Evolutionary conservation across 495 filamentous ascomycete genomes (phyloP), one percentile per base, ranked within the genome.

Genomic region (Penicillium cosmopolitanum): DNA sequence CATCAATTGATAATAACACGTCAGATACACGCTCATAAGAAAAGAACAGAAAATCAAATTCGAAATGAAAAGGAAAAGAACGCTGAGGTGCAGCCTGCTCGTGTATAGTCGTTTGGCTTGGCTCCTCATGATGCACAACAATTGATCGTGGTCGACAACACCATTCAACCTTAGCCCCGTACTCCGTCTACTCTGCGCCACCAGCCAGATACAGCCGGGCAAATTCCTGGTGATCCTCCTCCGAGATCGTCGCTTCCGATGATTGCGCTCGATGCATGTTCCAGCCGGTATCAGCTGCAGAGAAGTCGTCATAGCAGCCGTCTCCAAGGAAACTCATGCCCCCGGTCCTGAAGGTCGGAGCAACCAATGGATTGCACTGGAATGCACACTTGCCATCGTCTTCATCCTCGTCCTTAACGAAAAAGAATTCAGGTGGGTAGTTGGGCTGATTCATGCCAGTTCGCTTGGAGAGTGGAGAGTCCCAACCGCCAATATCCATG

Each of bases 281-380:
- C 53, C 66, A 66, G 35, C 42, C 50, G 40, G 52, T 51, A 46
- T 60, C 47, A 13, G 16, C 31, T 23, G 64, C 21, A 11, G 57
- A 53, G 10, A 35, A n/a, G 4, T 62, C 52, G 0, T 58, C 55
- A 50, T 69, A 71, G 28, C 62, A 43, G 25, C 47, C 55, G 35
- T 62, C 56, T 9, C 63, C 67, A 31, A 70, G 66, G 12, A 42
- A 48, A 18, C 42, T 19, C 15, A 44, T 44, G 2, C 42, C 35
- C 34, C 28, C 28, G 4, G 61, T 34, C 16, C 64, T 66, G 1
- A 64, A 33, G 19, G 62, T 52, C n/a, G 73, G 74, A 47, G 60
- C 63, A 42, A 72, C 67, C 34, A 82, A 62, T 19, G 77, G 77
- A 55, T 82, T 82, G 56, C 64, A 66, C 16, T 64, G 71, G 46